Conservation (phyloP, 129 eudicot genomes). For the Oenanthe sinensis region DNA sequence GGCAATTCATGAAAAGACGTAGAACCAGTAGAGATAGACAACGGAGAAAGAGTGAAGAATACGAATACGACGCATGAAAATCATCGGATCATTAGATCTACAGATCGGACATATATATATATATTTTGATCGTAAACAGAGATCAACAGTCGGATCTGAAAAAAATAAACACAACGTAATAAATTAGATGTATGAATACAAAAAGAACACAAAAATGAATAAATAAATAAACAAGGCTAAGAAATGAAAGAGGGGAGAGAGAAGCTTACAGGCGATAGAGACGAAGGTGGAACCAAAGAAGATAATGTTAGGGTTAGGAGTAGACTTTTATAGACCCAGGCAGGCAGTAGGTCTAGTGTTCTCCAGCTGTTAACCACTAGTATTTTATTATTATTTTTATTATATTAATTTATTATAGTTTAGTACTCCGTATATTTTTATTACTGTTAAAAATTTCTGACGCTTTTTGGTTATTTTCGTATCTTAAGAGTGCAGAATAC, state of each 20-base stretch:
- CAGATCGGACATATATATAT: background rate
- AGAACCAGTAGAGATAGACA: conserved; percentile 57
- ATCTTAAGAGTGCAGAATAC: too few species aligned
- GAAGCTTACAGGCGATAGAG: background rate
- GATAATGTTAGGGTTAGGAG: background rate
- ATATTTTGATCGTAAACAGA: background rate
- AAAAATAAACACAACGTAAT: background rate
- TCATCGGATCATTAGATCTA: conserved; percentile 13
- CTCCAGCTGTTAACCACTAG: background rate
- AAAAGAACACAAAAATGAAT: background rate
- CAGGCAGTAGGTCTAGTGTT: background rate
- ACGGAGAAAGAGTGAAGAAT: conserved; percentile 57
- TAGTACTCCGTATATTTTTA: too few species aligned
- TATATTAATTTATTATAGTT: background rate
- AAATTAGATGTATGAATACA: background rate
- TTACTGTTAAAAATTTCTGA: too few species aligned
- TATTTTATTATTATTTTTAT: background rate
- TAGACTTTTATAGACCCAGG: conserved; percentile 8
- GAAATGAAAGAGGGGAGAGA: background rate
- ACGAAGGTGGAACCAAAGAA: background rate
- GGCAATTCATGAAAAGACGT: conserved; percentile 44
- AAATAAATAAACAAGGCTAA: background rate
- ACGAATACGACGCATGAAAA: conserved; percentile 37
- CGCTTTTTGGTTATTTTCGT: too few species aligned
- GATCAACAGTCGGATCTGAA: background rate